Conservation (phyloP, 2,329 filamentous ascomycete genomes). For the Didymella lethalis region DNA sequence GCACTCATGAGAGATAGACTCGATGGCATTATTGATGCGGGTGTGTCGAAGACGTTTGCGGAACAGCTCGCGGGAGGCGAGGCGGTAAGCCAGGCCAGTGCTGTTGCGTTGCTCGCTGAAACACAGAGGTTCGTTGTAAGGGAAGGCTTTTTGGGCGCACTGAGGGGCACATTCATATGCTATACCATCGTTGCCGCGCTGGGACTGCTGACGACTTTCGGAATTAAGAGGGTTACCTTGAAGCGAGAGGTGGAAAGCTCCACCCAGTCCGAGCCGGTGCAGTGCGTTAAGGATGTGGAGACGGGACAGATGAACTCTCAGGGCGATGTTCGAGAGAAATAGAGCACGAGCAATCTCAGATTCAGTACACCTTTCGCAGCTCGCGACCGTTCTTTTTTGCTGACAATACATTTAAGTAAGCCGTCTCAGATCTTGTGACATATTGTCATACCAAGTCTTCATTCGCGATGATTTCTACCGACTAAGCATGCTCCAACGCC, state of each 20-base stretch:
- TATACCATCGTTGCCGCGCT: constrained; percentile 54
- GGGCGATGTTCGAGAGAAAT: not conserved
- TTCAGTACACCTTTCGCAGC: too few species aligned
- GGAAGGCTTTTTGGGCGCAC: constrained; percentile 52
- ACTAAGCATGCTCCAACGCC: too few species aligned
- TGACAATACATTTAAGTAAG: too few species aligned
- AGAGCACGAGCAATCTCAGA: not conserved
- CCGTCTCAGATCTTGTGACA: too few species aligned
- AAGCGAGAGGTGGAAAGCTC: not conserved
- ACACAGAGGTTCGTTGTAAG: constrained; percentile 51
- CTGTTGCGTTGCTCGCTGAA: constrained; percentile 32
- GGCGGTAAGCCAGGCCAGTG: constrained; percentile 43
- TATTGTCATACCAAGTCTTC: too few species aligned
- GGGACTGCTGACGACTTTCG: constrained; percentile 44
- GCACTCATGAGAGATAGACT: constrained; percentile 63
- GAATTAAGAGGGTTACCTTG: constrained; percentile 45
- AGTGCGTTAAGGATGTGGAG: not conserved
- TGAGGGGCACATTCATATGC: constrained; percentile 62
- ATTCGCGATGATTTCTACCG: too few species aligned
- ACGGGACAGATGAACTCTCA: too few species aligned
- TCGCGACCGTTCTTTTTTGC: too few species aligned
- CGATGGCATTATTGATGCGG: constrained; percentile 27
- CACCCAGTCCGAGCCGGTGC: not conserved
- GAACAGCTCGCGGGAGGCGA: constrained; percentile 39
- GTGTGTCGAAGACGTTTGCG: constrained; percentile 32